Evolutionary conservation across 768 basidiomycete genomes (phyloP), one percentile per base, ranked within the genome.

Genomic region (Saitozyma podzolica): DNA sequence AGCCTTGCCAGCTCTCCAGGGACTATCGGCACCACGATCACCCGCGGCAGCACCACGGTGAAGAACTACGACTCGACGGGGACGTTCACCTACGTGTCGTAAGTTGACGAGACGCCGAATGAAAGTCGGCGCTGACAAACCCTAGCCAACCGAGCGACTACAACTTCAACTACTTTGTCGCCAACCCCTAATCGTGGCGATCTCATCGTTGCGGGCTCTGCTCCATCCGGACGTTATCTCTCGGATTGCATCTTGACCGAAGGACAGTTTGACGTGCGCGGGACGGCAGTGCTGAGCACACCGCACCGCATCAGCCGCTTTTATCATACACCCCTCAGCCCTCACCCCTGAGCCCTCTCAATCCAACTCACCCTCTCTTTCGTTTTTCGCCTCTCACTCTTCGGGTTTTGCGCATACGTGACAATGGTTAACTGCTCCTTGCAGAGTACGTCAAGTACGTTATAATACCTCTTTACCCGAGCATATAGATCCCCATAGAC

Each of bases 81-180:
- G 10, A 39, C 45, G 2, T 77, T 75, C 64, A 58, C 51, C 7
- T 77, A 71, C 47, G 66, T 62, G 9, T 40, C n/a, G 69, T 73
- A 62, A 73, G 71, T 75, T 6, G 11, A 39, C 19, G 29, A 29
- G 29, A 29, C 29, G 5, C 29, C 29, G 29, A 5, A 2, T 2
- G 29, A 19, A 40, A n/a, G 14, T 19, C 19, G 7, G 14, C n/a
- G 5, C 29, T n/a, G 51, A 14, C 47, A 43, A 20, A 14, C 20
- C 56, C 40, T 42, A 17, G 51, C 45, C 2, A 2, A 47, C 40
- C 64, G 56, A 59, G 9, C 9, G 73, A 75, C 50, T 75, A 69
- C 62, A 77, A 77, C 56, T 77, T 58, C 68, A 77, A 77, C 63
- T 77, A 77, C 67, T 77, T 74, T 60, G 74, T 76, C 5, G 45